phyloP scores from a whole-genome alignment of 257 asterid species.

The Solanum bulbocastanum region DNA sequence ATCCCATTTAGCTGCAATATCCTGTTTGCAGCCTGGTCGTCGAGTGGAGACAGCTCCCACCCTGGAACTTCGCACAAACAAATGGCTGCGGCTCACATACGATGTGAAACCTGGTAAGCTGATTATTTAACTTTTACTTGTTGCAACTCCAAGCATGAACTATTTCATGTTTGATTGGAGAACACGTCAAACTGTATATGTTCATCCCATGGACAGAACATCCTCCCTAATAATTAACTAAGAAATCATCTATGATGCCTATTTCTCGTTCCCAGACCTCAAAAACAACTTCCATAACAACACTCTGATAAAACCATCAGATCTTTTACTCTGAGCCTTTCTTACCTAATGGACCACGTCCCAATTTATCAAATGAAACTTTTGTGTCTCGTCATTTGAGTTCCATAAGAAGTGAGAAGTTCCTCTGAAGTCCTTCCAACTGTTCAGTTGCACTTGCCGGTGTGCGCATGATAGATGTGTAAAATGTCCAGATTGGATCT shows the following conservation, averaged over 20 bases:
- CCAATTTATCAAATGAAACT: neutral
- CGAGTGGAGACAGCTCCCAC: slow-evolving; percentile 79
- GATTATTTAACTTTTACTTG: neutral
- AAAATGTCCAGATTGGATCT: neutral
- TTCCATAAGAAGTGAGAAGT: neutral
- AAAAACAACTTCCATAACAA: neutral
- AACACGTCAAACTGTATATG: neutral
- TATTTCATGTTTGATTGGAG: neutral
- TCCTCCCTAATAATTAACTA: neutral
- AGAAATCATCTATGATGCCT: neutral
- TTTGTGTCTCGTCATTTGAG: neutral
- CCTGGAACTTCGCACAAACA: slow-evolving; percentile 64
- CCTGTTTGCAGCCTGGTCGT: slow-evolving; percentile 69
- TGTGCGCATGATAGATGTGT: neutral
- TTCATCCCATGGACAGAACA: neutral
- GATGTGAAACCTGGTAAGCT: slow-evolving; percentile 81
- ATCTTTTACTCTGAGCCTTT: neutral
- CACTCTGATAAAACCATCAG: neutral
- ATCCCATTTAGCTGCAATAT: slow-evolving; percentile 53
- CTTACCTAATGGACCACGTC: neutral
- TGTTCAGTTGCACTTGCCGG: neutral
- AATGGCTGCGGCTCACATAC: slow-evolving; percentile 85
- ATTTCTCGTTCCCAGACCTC: neutral
- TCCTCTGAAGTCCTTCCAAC: neutral
- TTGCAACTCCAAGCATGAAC: neutral